Conservation (phyloP, 352 stramenopile genomes). For the Globisporangium apiculatum region DNA sequence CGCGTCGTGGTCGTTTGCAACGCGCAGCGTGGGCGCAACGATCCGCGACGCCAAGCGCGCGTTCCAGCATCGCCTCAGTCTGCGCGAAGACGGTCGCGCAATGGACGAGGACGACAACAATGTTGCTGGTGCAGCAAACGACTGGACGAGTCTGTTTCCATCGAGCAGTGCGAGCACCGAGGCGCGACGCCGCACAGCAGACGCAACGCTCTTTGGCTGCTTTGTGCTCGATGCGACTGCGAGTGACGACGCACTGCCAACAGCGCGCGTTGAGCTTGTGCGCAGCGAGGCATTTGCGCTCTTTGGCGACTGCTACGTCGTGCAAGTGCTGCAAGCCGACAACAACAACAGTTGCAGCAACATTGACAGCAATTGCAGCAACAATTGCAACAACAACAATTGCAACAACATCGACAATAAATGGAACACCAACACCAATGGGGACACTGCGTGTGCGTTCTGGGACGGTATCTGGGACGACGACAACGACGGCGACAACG, state of each 20-base stretch:
- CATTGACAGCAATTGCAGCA: no score
- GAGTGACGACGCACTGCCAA: not conserved
- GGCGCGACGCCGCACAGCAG: not conserved
- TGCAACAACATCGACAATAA: no score
- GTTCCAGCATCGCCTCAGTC: constrained; percentile 4
- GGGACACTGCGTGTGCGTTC: constrained; percentile 8
- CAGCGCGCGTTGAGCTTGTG: constrained; percentile 7
- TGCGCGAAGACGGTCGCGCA: constrained; percentile 1
- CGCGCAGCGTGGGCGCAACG: constrained; percentile 5
- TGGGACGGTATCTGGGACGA: constrained; percentile 11
- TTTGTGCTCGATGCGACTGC: not conserved
- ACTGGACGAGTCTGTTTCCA: constrained; percentile 10
- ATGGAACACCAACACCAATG: no score
- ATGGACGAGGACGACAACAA: not conserved
- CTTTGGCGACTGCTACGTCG: constrained; percentile 17
- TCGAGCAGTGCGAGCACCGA: not conserved
- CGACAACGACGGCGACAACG: constrained; percentile 1
- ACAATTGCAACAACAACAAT: no score
- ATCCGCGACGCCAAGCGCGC: constrained; percentile 7
- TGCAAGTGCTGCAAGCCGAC: constrained; percentile 4
- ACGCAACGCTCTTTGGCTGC: constrained; percentile 15
- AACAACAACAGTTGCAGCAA: not conserved
- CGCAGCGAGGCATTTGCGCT: constrained; percentile 13
- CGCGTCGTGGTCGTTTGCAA: constrained; percentile 14
- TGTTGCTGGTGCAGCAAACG: not conserved